Percentiles rank a stretch among this genome's conserved stretches.
These are phyloP conservation scores for Aureobasidium sp. DNA, from an alignment of 2,329 filamentous ascomycete species.

Conservation along the genomic window DNA sequence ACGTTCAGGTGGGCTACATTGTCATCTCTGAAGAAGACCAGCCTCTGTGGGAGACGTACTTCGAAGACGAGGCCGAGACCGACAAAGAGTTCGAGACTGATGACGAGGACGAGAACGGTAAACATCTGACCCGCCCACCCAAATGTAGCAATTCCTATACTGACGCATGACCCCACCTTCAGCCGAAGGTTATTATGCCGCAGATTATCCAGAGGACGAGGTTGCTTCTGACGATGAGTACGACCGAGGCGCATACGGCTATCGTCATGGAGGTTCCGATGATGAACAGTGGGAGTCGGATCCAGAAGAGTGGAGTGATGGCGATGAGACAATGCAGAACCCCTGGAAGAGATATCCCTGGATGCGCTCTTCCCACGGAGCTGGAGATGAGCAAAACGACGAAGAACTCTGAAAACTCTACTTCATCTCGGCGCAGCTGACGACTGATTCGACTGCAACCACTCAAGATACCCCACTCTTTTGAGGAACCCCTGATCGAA, in stretches of 20 bases:
- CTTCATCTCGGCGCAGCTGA: not conserved
- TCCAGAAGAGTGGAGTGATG: slow-evolving; percentile 20
- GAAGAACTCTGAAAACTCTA: not conserved
- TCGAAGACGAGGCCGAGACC: slow-evolving; percentile 41
- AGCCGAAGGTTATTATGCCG: slow-evolving; percentile 69
- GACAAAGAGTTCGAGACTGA: slow-evolving; percentile 48
- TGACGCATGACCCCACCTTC: slow-evolving; percentile 1
- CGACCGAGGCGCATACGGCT: slow-evolving; percentile 35
- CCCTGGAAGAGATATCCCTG: slow-evolving; percentile 21
- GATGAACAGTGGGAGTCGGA: slow-evolving; percentile 31
- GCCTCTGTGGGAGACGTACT: slow-evolving; percentile 49
- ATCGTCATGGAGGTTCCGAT: slow-evolving; percentile 28
- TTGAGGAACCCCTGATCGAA: slow-evolving; percentile 22
- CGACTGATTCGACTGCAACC: slow-evolving; percentile 1
- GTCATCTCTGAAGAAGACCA: slow-evolving; percentile 44
- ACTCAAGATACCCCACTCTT: slow-evolving; percentile 22
- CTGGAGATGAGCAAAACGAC: slow-evolving; percentile 6
- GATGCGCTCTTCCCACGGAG: slow-evolving; percentile 5
- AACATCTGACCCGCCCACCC: slow-evolving; percentile 22
- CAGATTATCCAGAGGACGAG: slow-evolving; percentile 75
- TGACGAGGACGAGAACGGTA: slow-evolving; percentile 54
- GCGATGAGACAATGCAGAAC: slow-evolving; percentile 21
- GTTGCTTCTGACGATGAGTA: slow-evolving; percentile 62
- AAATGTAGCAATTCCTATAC: not conserved
- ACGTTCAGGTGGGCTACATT: slow-evolving; percentile 34